Conservation (phyloP, 495 filamentous ascomycete genomes). For the Penicillium lagena region DNA sequence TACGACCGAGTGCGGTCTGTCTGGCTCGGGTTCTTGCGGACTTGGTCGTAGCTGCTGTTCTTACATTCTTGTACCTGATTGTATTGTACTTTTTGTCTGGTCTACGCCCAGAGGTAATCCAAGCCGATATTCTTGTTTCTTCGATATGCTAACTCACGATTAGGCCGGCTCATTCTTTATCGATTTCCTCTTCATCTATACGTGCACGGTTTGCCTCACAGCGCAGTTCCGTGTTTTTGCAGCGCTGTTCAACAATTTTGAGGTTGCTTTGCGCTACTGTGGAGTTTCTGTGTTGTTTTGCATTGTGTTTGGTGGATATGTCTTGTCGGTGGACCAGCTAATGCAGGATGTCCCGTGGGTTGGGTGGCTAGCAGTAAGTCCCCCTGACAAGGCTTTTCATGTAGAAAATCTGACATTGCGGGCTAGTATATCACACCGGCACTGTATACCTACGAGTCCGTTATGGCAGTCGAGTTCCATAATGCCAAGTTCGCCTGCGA, state of each 20-base stretch:
- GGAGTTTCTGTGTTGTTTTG: constrained; percentile 27
- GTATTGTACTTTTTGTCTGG: constrained; percentile 64
- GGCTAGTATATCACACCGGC: constrained; percentile 55
- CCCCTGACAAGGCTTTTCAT: too few species aligned
- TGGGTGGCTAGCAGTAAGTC: constrained; percentile 29
- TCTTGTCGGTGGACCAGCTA: constrained; percentile 29
- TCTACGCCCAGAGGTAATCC: constrained; percentile 35
- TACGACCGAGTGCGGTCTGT: constrained; percentile 67
- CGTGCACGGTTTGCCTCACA: constrained; percentile 47
- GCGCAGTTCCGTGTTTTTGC: constrained; percentile 40
- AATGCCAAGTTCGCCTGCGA: constrained; percentile 38
- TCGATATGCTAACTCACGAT: not conserved
- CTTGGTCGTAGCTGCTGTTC: constrained; percentile 53
- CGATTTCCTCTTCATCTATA: constrained; percentile 47
- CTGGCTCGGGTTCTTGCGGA: constrained; percentile 68
- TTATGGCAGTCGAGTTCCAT: constrained; percentile 53
- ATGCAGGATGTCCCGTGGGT: constrained; percentile 33
- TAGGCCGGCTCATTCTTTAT: constrained; percentile 48
- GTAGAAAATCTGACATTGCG: too few species aligned
- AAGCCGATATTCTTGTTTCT: too few species aligned
- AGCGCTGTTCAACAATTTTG: constrained; percentile 32
- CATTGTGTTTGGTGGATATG: constrained; percentile 33
- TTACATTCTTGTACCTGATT: constrained; percentile 61
- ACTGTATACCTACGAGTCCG: constrained; percentile 60
- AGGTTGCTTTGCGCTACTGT: constrained; percentile 30